Evolutionary conservation across 164 flowering plant species (phyloP), one percentile per base, ranked within the genome.

Genomic region (Pachysandra terminalis): DNA sequence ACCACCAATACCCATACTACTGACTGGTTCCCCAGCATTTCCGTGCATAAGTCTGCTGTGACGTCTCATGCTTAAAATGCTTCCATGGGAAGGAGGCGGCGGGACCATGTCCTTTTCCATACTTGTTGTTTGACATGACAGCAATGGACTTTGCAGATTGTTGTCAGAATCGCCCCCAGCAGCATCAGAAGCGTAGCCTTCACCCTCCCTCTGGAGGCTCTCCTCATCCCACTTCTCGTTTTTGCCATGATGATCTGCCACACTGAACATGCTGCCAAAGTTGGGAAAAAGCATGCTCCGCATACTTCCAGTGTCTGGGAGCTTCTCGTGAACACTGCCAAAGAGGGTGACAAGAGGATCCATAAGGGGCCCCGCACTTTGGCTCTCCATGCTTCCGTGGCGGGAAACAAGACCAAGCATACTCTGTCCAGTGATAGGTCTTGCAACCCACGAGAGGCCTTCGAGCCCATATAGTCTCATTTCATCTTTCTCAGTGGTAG

Each of bases 291-390:
- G 80, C 67, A 71, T 79, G 72, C 86, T 83, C 35, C 81, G 72
- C 82, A 80, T 82, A 65, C 87, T 81, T 77, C 90, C 87, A 25
- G 79, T 77, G 37, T 86, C 90, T 15, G 96, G 96, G 19, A 90
- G 76, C 74, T 88, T 94, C 67, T 94, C 98, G 68, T 94, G 97
- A 61, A 94, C 83, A 64, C 93, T 90, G n/a, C 92, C 96, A 72
- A 94, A 91, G 55, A 94, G 84, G 41, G 92, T 86, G 40, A 94
- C 98, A 60, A 94, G 77, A 59, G 98, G 97, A 67, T 94, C 96
- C 88, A 87, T 84, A 19, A 94, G 82, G 19, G 93, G 80, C 59
- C 81, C n/a, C n/a, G n/a, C 41, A 60, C 75, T 81, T 64, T 77
- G 90, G 72, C 76, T 84, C 16, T 61, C 84, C 81, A 88, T 58